Conservation (phyloP, 176 grass and related monocot genomes). For the Otatea glauca region DNA sequence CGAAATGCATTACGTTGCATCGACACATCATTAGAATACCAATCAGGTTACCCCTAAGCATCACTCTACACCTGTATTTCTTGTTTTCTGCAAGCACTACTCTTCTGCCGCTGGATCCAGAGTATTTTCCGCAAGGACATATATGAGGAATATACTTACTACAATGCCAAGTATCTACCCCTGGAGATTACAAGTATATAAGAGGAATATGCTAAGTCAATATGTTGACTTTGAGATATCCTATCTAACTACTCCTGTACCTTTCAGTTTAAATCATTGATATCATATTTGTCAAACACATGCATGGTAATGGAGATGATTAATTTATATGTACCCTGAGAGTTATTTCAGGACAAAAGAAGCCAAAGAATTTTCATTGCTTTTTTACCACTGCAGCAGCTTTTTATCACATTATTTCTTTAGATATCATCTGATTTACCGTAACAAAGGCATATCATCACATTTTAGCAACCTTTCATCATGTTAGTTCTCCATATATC, state of each 20-base stretch:
- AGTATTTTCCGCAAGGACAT: not conserved
- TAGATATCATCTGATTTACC: not conserved
- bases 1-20: not conserved
- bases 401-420: conserved; percentile 1
- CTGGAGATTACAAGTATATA: not conserved
- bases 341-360: not conserved
- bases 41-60: not conserved
- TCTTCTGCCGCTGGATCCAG: conserved; percentile 8
- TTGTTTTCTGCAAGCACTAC: not conserved
- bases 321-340: not conserved
- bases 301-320: not conserved
- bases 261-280: conserved; percentile 19
- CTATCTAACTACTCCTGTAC: conserved; percentile 11
- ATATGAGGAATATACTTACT: conserved; percentile 8
- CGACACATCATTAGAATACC: not conserved
- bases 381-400: not conserved
- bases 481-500: conserved; percentile 8
- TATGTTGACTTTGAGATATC: not conserved
- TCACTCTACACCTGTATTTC: not conserved
- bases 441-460: not conserved
- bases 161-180: conserved; percentile 15
- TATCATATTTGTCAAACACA: conserved; percentile 31
- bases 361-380: not conserved
- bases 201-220: conserved; percentile 27
- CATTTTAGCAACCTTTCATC: conserved; percentile 1